Evolutionary conservation across 2,329 filamentous ascomycete genomes (phyloP).

Genomic region (Beauveria bassiana): DNA sequence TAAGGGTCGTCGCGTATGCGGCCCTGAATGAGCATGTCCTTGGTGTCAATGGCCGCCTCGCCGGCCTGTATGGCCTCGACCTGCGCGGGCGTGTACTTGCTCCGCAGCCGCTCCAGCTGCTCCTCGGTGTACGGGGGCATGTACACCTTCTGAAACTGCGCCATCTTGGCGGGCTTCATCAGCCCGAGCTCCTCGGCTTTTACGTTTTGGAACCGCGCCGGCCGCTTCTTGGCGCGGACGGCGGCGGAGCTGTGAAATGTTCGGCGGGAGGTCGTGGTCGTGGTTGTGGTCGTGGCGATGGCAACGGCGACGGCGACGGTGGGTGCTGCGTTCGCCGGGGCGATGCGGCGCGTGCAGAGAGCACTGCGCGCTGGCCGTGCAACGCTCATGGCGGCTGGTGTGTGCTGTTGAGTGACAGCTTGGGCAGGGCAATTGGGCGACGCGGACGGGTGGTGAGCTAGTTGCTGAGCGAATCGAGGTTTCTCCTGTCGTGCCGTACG

Average conservation of each 20-base stretch:
- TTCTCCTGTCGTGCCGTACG: conserved; percentile 1
- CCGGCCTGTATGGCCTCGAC: conserved; percentile 73
- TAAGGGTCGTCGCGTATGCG: conserved; percentile 65
- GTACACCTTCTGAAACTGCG: conserved; percentile 36
- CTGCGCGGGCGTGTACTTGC: conserved; percentile 73
- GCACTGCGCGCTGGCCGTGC: conserved; percentile 47
- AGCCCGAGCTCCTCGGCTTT: conserved; percentile 45
- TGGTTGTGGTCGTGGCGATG: conserved; percentile 1
- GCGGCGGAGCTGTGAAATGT: conserved; percentile 46
- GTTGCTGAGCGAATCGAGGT: conserved; percentile 1
- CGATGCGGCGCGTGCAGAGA: conserved; percentile 44
- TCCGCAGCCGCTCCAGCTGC: conserved; percentile 53
- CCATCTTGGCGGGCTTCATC: conserved; percentile 31
- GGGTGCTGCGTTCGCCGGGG: conserved; percentile 21
- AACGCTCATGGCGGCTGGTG: conserved; percentile 41
- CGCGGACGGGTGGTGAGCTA: not conserved
- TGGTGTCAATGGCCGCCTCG: conserved; percentile 65
- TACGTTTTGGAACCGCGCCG: conserved; percentile 46
- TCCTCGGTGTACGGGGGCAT: conserved; percentile 60
- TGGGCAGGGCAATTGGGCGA: not conserved
- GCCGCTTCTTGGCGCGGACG: conserved; percentile 33
- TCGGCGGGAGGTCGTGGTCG: conserved; percentile 25
- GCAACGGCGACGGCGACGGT: conserved; percentile 13
- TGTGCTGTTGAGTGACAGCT: not conserved
- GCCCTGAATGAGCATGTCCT: conserved; percentile 68